Evolutionary conservation across 768 basidiomycete species (phyloP).

Genomic region (Lentinula detonsa): DNA sequence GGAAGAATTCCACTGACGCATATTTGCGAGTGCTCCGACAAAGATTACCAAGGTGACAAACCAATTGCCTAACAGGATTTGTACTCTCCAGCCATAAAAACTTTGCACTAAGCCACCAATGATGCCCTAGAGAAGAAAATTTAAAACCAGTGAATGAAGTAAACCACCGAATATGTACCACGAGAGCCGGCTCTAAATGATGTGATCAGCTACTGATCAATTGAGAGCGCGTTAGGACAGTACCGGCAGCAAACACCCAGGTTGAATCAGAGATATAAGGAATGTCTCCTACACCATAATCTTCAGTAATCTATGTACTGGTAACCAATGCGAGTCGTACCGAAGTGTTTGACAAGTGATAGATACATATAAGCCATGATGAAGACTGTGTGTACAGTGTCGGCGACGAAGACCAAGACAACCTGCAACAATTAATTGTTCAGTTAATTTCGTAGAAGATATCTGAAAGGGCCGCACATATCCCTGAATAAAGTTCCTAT

Average conservation of each 20-base stretch:
- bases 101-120: conserved; percentile 6
- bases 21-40: neutral
- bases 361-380: conserved; percentile 5
- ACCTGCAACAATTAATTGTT: neutral
- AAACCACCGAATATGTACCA: neutral
- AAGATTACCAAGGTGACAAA: neutral
- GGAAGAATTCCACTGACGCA: neutral
- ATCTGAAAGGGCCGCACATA: neutral
- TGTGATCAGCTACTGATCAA: no score
- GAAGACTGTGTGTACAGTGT: conserved; percentile 4
- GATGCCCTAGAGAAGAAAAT: neutral
- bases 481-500: neutral
- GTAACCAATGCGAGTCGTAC: neutral
- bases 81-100: conserved; percentile 3
- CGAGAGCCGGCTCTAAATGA: neutral
- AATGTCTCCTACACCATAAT: neutral
- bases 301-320: neutral
- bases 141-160: neutral
- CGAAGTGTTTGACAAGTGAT: conserved; percentile 5
- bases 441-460: neutral
- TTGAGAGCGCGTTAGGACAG: neutral
- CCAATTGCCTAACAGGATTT: neutral
- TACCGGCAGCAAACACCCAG: neutral
- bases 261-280: neutral
- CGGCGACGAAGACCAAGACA: neutral